Evolutionary conservation across 1,284 basidiomycete species (phyloP), one percentile per base, ranked within the genome.

Genomic region (Meripilus lineatus): DNA sequence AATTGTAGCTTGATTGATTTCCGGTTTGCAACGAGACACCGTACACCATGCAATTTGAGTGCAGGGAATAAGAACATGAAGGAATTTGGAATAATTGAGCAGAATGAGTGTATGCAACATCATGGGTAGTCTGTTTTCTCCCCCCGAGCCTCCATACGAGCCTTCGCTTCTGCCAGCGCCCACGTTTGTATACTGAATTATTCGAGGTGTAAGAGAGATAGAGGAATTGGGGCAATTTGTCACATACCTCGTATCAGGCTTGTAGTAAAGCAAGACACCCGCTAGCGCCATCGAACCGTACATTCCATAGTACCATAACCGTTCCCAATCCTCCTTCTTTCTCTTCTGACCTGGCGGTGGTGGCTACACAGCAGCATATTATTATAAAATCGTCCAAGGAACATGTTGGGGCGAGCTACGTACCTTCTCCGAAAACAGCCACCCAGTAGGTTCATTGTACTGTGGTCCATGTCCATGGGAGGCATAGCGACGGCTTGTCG

Each of bases 181-280:
- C 92, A 95, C 1, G 82, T 81, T 68, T 91, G 85, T 64, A 94
- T 85, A 60, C 91, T 93, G 56, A 25, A 40, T 38, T 30, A n/a
- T n/a, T n/a, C n/a, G n/a, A n/a, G n/a, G n/a, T n/a, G n/a, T n/a
- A n/a, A n/a, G n/a, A n/a, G n/a, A n/a, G n/a, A n/a, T n/a, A n/a
- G n/a, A n/a, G n/a, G n/a, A n/a, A n/a, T n/a, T n/a, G n/a, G n/a
- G n/a, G n/a, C n/a, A n/a, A n/a, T n/a, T n/a, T n/a, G n/a, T 5
- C 17, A 68, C 86, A 54, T 59, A 93, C 93, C 86, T 93, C 15
- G 89, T 94, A 63, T 97, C 93, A 5, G 95, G 94, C 72, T 96
- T 96, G 77, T 94, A 97, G 68, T 91, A 89, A 37, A 92, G 68
- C 57, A 91, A 68, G 36, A 95, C 77, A 6, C 74, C 69, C 24